phyloP scores from a whole-genome alignment of 495 filamentous ascomycete species.

The Neurospora intermedia region DNA sequence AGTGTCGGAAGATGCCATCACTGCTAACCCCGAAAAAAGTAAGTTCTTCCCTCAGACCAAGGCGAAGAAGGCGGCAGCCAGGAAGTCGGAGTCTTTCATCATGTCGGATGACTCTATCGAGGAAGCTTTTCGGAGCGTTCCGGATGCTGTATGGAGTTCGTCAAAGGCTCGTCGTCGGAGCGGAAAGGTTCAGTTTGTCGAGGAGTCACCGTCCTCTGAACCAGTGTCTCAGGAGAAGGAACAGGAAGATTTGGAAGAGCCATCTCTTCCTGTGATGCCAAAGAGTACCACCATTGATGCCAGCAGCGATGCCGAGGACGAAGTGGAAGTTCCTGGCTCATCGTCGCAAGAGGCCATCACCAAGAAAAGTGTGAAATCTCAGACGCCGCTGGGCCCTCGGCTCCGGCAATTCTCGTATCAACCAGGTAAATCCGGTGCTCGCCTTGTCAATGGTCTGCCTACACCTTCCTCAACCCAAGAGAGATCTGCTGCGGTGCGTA shows the following conservation, averaged over 20 bases:
- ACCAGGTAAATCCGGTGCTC: conserved; percentile 7
- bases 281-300: background rate
- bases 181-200: conserved; percentile 2
- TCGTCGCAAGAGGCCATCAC: conserved; percentile 6
- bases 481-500: conserved; percentile 20
- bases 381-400: conserved; percentile 7
- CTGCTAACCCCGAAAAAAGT: conserved; percentile 22
- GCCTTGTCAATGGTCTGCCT: conserved; percentile 19
- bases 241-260: background rate
- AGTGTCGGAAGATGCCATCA: conserved; percentile 6
- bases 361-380: background rate
- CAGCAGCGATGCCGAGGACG: conserved; percentile 1
- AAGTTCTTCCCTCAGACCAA: conserved; percentile 28
- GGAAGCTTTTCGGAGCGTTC: conserved; percentile 31
- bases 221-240: background rate
- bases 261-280: background rate
- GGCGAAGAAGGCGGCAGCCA: conserved; percentile 8
- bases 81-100: conserved; percentile 19
- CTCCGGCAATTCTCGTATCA: conserved; percentile 18
- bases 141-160: conserved; percentile 19
- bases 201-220: conserved; percentile 1
- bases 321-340: conserved; percentile 21
- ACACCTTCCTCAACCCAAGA: conserved; percentile 21
- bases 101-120: conserved; percentile 40
- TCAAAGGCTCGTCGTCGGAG: background rate